Evolutionary conservation across 768 basidiomycete genomes (phyloP).

Genomic region (Russula emetica): DNA sequence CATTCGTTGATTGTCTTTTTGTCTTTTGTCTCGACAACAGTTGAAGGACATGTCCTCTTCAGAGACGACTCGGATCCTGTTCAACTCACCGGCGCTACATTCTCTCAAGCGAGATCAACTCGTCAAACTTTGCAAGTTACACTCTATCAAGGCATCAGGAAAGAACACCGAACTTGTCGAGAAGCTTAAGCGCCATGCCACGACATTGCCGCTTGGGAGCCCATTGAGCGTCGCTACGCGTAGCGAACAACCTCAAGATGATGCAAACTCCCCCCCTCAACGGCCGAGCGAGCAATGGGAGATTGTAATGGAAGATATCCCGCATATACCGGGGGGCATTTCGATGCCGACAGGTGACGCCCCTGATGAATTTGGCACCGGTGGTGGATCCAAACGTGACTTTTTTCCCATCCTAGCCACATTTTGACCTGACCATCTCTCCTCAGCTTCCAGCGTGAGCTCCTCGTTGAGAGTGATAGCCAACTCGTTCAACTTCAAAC

Average conservation of each 20-base stretch:
- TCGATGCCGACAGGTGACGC: constrained; percentile 39
- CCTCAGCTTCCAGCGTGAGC: constrained; percentile 52
- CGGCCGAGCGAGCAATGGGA: constrained; percentile 82
- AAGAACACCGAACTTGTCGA: constrained; percentile 74
- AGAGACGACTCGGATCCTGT: constrained; percentile 72
- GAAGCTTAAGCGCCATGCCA: constrained; percentile 63
- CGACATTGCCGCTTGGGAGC: constrained; percentile 50
- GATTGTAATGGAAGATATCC: constrained; percentile 78
- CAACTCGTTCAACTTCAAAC: constrained; percentile 70
- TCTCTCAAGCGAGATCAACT: constrained; percentile 83
- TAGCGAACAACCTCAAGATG: constrained; percentile 41
- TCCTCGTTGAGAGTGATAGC: constrained; percentile 76
- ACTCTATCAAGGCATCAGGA: constrained; percentile 72
- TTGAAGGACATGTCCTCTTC: constrained; percentile 43
- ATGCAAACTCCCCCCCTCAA: constrained; percentile 31
- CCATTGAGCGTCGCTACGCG: constrained; percentile 49
- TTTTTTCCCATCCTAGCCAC: neutral
- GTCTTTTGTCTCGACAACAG: neutral
- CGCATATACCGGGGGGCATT: constrained; percentile 58
- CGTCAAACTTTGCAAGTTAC: constrained; percentile 78
- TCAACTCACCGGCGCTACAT: constrained; percentile 79
- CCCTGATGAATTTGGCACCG: constrained; percentile 71
- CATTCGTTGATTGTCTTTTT: neutral
- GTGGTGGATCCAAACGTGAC: constrained; percentile 52
- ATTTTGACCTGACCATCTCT: neutral